Base-by-base conservation (phyloP, 495 filamentous ascomycete species). In the Penicillium flavigenum region DNA sequence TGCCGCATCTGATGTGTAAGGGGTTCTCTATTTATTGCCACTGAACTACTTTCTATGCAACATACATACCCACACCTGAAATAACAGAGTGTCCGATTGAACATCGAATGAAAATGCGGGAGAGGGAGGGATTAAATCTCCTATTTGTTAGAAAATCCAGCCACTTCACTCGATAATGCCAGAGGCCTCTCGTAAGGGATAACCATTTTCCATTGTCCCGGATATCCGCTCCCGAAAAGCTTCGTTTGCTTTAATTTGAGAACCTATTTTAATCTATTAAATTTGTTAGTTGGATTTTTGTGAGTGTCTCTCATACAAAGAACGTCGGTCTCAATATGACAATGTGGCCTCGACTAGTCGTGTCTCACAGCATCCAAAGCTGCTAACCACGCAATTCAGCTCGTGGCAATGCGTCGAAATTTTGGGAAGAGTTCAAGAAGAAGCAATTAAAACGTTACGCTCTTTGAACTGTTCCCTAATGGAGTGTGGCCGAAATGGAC, bases 1-100 rank as follows among this genome's bases (percentile, higher is more conserved):
- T 36, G 51, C 47, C 29, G 27, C 27, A 8, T 8, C 20, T 22
- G 20, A 16, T n/a, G 53, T 48, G 61, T 46, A 63, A 61, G 61
- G 61, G 49, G 34, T 6, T 4, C 24, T 52, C 34, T 12, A 24
- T 12, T 29, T 19, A 47, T 47, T 51, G 32, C 36, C 47, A 42
- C 51, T 32, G 5, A 55, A 43, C 34, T 41, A 49, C 36, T 12
- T 27, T 34, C 41, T 51, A 46, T 50, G 19, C n/a, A 3, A 17
- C 48, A 38, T 5, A 5, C n/a, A 11, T 20, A 47, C 22, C 9
- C 12, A 16, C 4, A n/a, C 0, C 16, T 39, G 8, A 14, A 24
- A 49, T 12, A 32, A 16, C n/a, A 32, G 9, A 38, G 11, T 29
- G 26, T 31, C 3, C 29, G 14, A 14, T 6, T 32, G 7, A 12